Conservation (phyloP, 2,329 filamentous ascomycete species). For the Parascedosporium putredinis region DNA sequence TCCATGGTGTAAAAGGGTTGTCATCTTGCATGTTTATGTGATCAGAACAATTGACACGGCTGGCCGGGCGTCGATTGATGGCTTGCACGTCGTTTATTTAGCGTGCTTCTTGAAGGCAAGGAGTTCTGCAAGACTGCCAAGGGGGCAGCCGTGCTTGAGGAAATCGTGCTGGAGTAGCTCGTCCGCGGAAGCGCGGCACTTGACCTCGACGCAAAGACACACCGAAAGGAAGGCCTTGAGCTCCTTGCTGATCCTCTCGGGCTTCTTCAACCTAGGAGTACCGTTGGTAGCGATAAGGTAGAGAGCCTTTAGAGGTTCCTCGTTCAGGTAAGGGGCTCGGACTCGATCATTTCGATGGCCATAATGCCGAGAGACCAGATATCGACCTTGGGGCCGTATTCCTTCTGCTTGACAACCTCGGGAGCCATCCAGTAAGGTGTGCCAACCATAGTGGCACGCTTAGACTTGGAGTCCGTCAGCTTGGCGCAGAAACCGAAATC, state of each 20-base stretch:
- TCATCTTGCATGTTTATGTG: too few species aligned
- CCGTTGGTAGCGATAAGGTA: slow-evolving; percentile 98
- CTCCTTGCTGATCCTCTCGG: slow-evolving; percentile 95
- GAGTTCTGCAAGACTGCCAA: slow-evolving; percentile 74
- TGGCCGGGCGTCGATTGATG: too few species aligned
- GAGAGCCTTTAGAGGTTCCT: slow-evolving; percentile 92
- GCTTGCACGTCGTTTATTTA: too few species aligned
- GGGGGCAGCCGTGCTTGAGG: slow-evolving; percentile 78
- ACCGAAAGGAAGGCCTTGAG: slow-evolving; percentile 94
- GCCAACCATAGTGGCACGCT: slow-evolving; percentile 97
- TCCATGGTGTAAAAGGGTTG: background rate
- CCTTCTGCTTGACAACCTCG: slow-evolving; percentile 98
- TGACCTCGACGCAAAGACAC: slow-evolving; percentile 93
- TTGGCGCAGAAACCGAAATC: slow-evolving; percentile 99
- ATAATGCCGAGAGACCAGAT: slow-evolving; percentile 99
- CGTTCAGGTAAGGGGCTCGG: slow-evolving; percentile 96
- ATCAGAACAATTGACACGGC: too few species aligned
- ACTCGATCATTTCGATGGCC: slow-evolving; percentile 99
- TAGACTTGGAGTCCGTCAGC: slow-evolving; percentile 90
- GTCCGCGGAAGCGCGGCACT: slow-evolving; percentile 81
- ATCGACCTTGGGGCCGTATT: slow-evolving; percentile 96
- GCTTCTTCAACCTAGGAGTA: slow-evolving; percentile 93
- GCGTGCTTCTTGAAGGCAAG: slow-evolving; percentile 74
- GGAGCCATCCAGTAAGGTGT: slow-evolving; percentile 99
- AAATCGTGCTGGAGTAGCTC: slow-evolving; percentile 91